Percentiles rank a stretch among this genome's conserved stretches.
Conservation (phyloP, 768 basidiomycete species). For the Collybiopsis confluens region DNA sequence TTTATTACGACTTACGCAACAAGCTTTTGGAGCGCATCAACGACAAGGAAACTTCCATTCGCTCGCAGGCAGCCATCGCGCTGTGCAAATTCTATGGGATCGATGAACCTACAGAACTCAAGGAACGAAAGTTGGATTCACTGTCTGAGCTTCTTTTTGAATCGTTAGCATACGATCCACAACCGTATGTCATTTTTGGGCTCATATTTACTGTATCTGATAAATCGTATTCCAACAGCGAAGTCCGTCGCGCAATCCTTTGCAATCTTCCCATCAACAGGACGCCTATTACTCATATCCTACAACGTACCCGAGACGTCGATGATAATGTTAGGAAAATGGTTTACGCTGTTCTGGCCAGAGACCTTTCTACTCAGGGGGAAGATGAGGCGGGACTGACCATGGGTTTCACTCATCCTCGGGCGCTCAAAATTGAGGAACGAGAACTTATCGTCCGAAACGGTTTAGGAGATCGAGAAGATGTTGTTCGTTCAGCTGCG, state of each 20-base stretch:
- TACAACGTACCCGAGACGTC: slow-evolving; percentile 75
- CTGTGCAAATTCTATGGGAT: slow-evolving; percentile 72
- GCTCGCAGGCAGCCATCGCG: slow-evolving; percentile 76
- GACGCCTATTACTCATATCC: slow-evolving; percentile 57
- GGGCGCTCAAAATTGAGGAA: slow-evolving; percentile 62
- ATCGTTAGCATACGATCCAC: slow-evolving; percentile 64
- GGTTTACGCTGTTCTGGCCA: slow-evolving; percentile 57
- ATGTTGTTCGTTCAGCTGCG: slow-evolving; percentile 66
- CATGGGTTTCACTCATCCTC: slow-evolving; percentile 60
- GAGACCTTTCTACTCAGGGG: slow-evolving; percentile 26
- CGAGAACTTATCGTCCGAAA: slow-evolving; percentile 74
- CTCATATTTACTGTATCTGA: background rate
- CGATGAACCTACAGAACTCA: slow-evolving; percentile 57
- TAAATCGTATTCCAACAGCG: slow-evolving; percentile 37
- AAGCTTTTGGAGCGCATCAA: slow-evolving; percentile 66
- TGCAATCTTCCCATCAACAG: slow-evolving; percentile 60
- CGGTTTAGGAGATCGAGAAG: slow-evolving; percentile 85
- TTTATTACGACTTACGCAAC: slow-evolving; percentile 58
- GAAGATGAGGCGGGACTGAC: slow-evolving; percentile 16
- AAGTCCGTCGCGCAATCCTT: slow-evolving; percentile 80
- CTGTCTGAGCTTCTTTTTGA: slow-evolving; percentile 64
- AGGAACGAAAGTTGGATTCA: slow-evolving; percentile 39
- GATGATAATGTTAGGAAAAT: slow-evolving; percentile 73
- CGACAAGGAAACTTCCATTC: slow-evolving; percentile 76
- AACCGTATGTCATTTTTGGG: slow-evolving; percentile 51